Percentiles rank a stretch among this genome's conserved stretches.
These are phyloP conservation scores for Tricholoma matsutake DNA, from an alignment of 768 basidiomycete species.

Conservation along the genomic window DNA sequence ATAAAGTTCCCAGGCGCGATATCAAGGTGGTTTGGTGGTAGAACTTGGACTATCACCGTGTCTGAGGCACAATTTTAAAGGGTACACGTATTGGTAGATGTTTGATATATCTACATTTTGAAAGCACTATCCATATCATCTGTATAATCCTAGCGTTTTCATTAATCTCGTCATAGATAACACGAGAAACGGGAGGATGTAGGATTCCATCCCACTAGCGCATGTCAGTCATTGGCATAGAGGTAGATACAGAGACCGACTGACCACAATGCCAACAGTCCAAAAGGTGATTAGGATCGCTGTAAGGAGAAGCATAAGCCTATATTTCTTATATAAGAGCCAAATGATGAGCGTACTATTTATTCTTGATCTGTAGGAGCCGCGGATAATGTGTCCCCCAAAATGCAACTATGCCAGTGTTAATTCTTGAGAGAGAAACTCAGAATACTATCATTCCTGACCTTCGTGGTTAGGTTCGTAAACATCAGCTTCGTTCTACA, in stretches of 20 bases:
- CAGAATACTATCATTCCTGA: slow-evolving; percentile 9
- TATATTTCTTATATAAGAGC: not conserved
- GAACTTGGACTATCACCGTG: no score
- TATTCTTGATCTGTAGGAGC: slow-evolving; percentile 40
- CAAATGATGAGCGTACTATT: slow-evolving; percentile 36
- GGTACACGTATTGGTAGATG: no score
- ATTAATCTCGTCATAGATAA: slow-evolving; percentile 21
- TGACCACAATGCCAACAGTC: slow-evolving; percentile 52
- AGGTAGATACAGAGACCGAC: slow-evolving; percentile 9
- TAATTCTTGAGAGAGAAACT: not conserved
- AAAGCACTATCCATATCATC: no score
- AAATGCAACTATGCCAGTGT: slow-evolving; percentile 29
- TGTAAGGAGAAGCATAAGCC: slow-evolving; percentile 15
- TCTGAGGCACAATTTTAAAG: no score
- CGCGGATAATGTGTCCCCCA: slow-evolving; percentile 43
- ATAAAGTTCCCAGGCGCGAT: no score
- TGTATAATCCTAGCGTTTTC: no score
- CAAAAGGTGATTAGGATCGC: slow-evolving; percentile 44
- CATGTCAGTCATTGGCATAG: not conserved
- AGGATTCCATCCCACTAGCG: slow-evolving; percentile 35
- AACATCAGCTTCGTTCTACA: slow-evolving; percentile 47
- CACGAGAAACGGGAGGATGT: slow-evolving; percentile 31
- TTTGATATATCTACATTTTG: no score
- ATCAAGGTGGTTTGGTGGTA: no score
- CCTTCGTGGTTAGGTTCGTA: slow-evolving; percentile 45